Evolutionary conservation across 2,329 filamentous ascomycete genomes (phyloP).

Genomic region (Xylaria multiplex): DNA sequence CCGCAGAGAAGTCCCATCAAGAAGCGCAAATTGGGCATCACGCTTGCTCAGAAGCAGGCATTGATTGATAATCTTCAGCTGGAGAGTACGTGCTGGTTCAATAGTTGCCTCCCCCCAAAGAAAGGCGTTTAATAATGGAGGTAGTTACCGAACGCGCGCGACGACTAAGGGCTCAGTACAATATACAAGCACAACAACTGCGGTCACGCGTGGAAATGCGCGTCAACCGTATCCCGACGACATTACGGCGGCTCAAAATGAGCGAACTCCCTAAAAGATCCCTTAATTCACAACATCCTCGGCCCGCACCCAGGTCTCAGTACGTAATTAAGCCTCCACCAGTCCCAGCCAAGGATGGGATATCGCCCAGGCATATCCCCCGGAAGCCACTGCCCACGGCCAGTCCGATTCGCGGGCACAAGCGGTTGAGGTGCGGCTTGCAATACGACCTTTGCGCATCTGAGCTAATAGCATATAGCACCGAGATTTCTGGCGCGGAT

Average conservation of each 20-base stretch:
- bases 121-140: conserved; percentile 36
- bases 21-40: conserved; percentile 70
- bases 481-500: conserved; percentile 71
- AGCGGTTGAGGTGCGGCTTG: conserved; percentile 62
- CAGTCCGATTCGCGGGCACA: conserved; percentile 51
- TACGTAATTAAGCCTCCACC: conserved; percentile 54
- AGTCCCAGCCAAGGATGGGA: conserved; percentile 62
- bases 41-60: conserved; percentile 80
- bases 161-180: conserved; percentile 88
- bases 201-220: conserved; percentile 89
- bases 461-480: conserved; percentile 57
- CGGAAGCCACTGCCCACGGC: conserved; percentile 50
- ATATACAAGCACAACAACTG: conserved; percentile 85
- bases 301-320: conserved; percentile 44
- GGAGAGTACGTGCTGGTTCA: conserved; percentile 70
- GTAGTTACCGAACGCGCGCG: conserved; percentile 62
- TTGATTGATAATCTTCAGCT: conserved; percentile 90
- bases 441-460: conserved; percentile 33
- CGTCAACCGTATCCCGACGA: conserved; percentile 87
- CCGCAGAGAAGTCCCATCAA: conserved; percentile 68
- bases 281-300: conserved; percentile 55
- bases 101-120: background rate
- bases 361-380: conserved; percentile 49
- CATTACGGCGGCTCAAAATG: conserved; percentile 82
- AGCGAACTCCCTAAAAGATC: conserved; percentile 74